These are phyloP conservation scores for Russula brevipes DNA, from an alignment of 768 basidiomycete genomes.

Conservation along the genomic window DNA sequence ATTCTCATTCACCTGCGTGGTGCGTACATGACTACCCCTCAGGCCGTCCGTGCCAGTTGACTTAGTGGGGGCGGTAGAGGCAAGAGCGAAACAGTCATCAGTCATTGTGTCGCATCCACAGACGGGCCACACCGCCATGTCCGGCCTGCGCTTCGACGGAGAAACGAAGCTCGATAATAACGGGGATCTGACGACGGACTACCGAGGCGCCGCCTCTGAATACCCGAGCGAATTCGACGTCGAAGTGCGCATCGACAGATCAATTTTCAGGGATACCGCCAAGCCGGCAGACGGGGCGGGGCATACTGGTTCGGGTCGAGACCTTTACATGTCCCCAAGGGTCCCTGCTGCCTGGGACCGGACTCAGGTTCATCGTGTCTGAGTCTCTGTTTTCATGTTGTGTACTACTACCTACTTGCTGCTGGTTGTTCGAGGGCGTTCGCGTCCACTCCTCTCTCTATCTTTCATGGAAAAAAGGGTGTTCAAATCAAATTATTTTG, in stretches of 20 bases:
- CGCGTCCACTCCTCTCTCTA: not conserved
- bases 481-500: not conserved
- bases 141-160: not conserved
- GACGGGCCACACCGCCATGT: not conserved
- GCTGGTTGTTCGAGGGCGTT: not conserved
- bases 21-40: slow-evolving; percentile 18
- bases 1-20: slow-evolving; percentile 35
- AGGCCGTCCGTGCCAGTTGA: not conserved
- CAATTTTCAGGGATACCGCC: not conserved
- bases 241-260: slow-evolving; percentile 17
- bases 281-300: not conserved
- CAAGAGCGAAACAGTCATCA: slow-evolving; percentile 18
- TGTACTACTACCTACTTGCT: too few species aligned
- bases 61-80: slow-evolving; percentile 19
- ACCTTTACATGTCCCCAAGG: not conserved
- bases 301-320: not conserved
- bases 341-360: not conserved
- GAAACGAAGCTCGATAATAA: not conserved
- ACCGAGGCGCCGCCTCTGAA: not conserved
- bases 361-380: not conserved
- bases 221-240: slow-evolving; percentile 20
- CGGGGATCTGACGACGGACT: not conserved
- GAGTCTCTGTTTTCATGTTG: not conserved
- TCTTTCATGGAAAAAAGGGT: not conserved
- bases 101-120: not conserved